Base-by-base conservation (phyloP, 257 asterid genomes). In the Coffea eugenioides region DNA sequence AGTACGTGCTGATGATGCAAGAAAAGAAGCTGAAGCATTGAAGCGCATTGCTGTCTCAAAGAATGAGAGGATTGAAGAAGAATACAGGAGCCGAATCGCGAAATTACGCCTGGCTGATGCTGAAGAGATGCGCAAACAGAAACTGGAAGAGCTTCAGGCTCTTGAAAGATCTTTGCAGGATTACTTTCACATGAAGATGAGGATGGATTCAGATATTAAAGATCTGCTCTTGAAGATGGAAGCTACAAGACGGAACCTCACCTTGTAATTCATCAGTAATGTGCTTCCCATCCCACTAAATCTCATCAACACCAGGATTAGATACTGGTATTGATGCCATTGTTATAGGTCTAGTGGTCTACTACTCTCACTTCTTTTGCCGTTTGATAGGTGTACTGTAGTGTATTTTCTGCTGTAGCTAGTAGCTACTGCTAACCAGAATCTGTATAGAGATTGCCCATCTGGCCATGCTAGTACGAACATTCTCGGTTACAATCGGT, bases 211-310 rank as follows among this genome's bases (percentile, higher is more conserved):
- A 9, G 97, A 95, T 49, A 92, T 95, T 76, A 95, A 92, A 85
- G 98, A 93, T 84, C 92, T 93, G 73, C 82, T 95, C 84, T 70
- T 95, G 85, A 92, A 92, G 86, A 93, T 95, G 98, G 98, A 95
- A 82, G 93, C 96, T 46, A 88, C 97, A 0, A 84, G 97, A 84
- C 87, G 97, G 84, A 95, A 92, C 80, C 91, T 95, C 39, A 49
- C 89, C 48, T 64, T 86, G 69, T 87, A 91, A 88, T 77, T n/a
- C 46, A 16, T 74, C 45, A 72, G 83, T 69, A 54, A 65, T 59
- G 77, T 72, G 65, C 80, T 74, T 65, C 65, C 59, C 21, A 48
- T 75, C 79, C 54, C 56, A 64, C 73, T 10, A 6, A 36, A 66
- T 76, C 39, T 72, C 41, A 3, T 45, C 45, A 0, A 9, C 25